These are phyloP conservation scores for Tolypocladium amazonense DNA, from an alignment of 2,329 filamentous ascomycete species.

Conservation along the genomic window DNA sequence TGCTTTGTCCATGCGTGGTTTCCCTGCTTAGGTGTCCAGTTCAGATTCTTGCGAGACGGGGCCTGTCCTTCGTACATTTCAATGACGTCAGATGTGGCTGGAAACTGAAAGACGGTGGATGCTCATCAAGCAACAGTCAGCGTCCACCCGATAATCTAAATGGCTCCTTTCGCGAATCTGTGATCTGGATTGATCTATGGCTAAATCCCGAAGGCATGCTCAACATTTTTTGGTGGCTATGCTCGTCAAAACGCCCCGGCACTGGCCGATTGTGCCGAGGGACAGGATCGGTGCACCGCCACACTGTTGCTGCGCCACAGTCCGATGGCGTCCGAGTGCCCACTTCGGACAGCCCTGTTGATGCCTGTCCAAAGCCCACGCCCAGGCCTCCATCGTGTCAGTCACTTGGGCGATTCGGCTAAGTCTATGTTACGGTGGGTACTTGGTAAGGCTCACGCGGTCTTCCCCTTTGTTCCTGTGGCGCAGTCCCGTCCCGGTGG, in stretches of 20 bases:
- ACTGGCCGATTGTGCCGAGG: no score
- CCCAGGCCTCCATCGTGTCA: neutral
- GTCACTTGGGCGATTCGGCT: neutral
- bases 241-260: neutral
- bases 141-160: neutral
- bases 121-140: neutral
- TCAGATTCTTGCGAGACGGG: no score
- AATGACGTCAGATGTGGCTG: no score
- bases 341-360: neutral
- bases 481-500: neutral
- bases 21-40: no score
- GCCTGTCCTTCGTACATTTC: no score
- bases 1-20: no score
- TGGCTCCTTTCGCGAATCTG: no score
- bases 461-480: neutral
- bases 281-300: neutral
- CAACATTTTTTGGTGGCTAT: neutral
- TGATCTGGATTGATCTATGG: no score
- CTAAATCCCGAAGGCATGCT: neutral
- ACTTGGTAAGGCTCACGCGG: neutral
- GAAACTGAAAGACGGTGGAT: no score
- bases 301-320: neutral
- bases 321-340: no score
- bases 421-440: neutral
- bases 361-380: neutral